Base-by-base conservation (phyloP, 202 grass and related monocot species). In the Zoysia matrella region DNA sequence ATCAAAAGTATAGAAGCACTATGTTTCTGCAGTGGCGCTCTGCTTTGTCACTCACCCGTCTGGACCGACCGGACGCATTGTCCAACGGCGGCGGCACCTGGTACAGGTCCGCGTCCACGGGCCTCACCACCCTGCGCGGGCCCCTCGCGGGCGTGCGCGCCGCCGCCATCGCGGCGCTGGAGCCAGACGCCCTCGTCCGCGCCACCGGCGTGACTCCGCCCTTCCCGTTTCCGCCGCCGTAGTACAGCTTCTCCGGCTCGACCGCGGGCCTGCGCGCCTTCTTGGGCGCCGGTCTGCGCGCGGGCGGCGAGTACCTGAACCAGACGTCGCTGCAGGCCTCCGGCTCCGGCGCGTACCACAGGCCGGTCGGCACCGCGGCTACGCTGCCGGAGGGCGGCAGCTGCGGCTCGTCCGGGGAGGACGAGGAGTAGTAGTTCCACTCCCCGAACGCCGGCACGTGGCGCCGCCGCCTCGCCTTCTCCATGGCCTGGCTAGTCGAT, bases 41-140 rank as follows among this genome's bases (percentile, higher is more conserved):
- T 45, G 64, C 40, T 66, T 4, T 15, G 71, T 5, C 8, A 58
- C 67, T 60, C 71, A 91, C 89, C 75, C 53, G 58, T 54, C 77
- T 82, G 0, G 87, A 87, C 12, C 79, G 82, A 58, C 63, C 45
- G 53, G 69, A 60, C 60, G 60, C 4, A 10, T 14, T n/a, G 47
- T 93, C 84, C 22, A 30, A 30, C 52, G 81, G 73, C 60, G 68
- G 68, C 0, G 90, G 83, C 49, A 93, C 88, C 77, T 90, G 88
- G 82, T 93, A 93, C 84, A 93, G 71, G 72, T 90, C 91, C 74
- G 63, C 84, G 65, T 93, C 84, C 4, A 93, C 81, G 2, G 87
- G 62, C 46, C 83, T 63, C 13, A 89, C 69, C 52, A 80, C 67
- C 46, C 52, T 46, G 10, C 73, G 64, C 4, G 7, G 39, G 45